These are phyloP conservation scores for Hanseniaspora clermontiae DNA, from an alignment of 805 yeast genomes.

Conservation along the genomic window DNA sequence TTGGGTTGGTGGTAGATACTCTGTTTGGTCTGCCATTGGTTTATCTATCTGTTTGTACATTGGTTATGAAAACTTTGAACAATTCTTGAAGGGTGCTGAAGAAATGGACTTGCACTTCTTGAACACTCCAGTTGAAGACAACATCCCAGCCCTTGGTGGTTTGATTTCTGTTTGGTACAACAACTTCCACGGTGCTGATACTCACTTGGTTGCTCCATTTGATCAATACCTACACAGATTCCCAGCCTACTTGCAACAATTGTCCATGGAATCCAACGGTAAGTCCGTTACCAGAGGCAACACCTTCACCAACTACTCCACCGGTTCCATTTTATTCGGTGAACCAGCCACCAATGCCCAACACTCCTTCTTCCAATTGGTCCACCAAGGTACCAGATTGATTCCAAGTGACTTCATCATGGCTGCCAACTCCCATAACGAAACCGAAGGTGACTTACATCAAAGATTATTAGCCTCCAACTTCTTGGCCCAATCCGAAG, in stretches of 20 bases:
- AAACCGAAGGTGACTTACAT: constrained; percentile 84
- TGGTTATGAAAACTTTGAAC: constrained; percentile 88
- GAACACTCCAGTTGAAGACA: constrained; percentile 71
- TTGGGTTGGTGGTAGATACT: constrained; percentile 99
- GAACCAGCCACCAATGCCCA: constrained; percentile 99
- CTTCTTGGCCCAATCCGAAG: constrained; percentile 97
- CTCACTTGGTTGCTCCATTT: constrained; percentile 95
- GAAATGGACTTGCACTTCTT: constrained; percentile 87
- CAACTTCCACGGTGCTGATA: constrained; percentile 96
- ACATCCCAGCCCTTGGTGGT: constrained; percentile 91
- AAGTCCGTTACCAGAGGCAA: constrained; percentile 91
- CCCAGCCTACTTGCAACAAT: constrained; percentile 98
- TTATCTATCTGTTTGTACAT: constrained; percentile 87
- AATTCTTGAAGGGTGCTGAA: constrained; percentile 92
- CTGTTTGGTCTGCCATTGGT: constrained; percentile 99
- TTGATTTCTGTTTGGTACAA: constrained; percentile 94
- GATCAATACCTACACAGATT: constrained; percentile 98
- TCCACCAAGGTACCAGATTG: constrained; percentile 96
- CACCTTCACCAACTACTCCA: constrained; percentile 82
- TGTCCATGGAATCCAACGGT: constrained; percentile 98
- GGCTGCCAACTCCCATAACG: constrained; percentile 97
- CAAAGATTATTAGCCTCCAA: constrained; percentile 98
- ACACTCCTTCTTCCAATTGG: constrained; percentile 98
- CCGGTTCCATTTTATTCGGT: constrained; percentile 91
- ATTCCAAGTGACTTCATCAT: constrained; percentile 94